Base-by-base conservation (phyloP, 371 early-diverging fungal genomes). In the Batkoa obscura region DNA sequence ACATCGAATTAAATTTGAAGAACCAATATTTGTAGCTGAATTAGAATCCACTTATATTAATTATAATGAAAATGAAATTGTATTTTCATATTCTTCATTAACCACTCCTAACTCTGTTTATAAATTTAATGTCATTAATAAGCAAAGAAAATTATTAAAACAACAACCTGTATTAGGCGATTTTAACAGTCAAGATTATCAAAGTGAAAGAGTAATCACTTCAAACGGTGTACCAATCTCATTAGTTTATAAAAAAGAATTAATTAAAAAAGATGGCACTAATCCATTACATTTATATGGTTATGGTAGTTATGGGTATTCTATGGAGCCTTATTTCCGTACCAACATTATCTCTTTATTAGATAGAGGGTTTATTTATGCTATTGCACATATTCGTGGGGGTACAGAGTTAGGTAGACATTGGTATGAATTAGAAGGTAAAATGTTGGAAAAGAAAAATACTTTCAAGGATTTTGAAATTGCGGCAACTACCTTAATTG, bases 331-430 rank as follows among this genome's bases (percentile, higher is more conserved):
- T n/a, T 30, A n/a, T 9, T 57, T 57, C 49, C 46, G 34, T 8
- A 34, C 45, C 12, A 17, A 33, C 2, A 31, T 57, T 1, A 13
- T 57, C 23, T 48, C 49, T 6, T 31, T 48, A 5, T 13, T 57
- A 23, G 57, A 57, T 57, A 66, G 72, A 3, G 79, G 79, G 13
- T 76, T 79, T 55, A 59, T 78, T n/a, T 79, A 73, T 59, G 78
- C 75, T 2, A 66, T 78, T 2, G 79, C 78, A 1, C 79, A 79
- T 62, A 69, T 75, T 15, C 65, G 79, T 39, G 79, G 79, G 32
- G 79, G 79, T 34, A 67, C 71, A 17, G 79, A 79, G 36, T 67
- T 76, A 72, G 78, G 75, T 5, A 73, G 68, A 59, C 59, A 58
- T n/a, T 70, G 72, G 71, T 78, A 78, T 48, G 72, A 74, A 39